A percentile compares a stretch with the other conserved stretches of the same genome.
These are phyloP conservation scores for Colletotrichum viniferum DNA, from an alignment of 2,329 filamentous ascomycete species.

Conservation along the genomic window DNA sequence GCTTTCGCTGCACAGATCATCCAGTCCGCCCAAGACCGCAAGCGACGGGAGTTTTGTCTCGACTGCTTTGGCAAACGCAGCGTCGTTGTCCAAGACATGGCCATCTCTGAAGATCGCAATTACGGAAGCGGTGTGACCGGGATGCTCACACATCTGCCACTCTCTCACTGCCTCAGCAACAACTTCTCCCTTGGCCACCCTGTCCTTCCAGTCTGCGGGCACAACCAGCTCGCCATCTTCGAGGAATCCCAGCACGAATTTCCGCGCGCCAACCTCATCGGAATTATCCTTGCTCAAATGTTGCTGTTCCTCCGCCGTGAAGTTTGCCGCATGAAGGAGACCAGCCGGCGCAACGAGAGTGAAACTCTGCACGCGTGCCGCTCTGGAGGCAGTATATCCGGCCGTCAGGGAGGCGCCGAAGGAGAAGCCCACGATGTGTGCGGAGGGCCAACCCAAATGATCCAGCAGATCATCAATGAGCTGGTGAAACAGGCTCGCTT, in stretches of 20 bases:
- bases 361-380: conserved; percentile 35
- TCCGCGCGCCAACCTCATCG: conserved; percentile 33
- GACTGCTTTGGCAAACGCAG: conserved; percentile 24
- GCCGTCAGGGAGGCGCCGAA: conserved; percentile 48
- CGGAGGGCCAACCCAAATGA: conserved; percentile 43
- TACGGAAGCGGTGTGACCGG: conserved; percentile 49
- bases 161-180: conserved; percentile 51
- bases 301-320: conserved; percentile 28
- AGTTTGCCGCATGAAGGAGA: conserved; percentile 32
- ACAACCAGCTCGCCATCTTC: conserved; percentile 47
- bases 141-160: conserved; percentile 52
- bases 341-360: conserved; percentile 53
- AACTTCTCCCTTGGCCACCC: conserved; percentile 43
- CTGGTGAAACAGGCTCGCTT: conserved; percentile 43
- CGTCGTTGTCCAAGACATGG: conserved; percentile 39
- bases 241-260: conserved; percentile 42
- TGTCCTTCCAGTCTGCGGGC: conserved; percentile 47
- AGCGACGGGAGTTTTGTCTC: conserved; percentile 13
- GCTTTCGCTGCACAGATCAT: conserved; percentile 23
- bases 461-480: conserved; percentile 43
- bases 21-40: conserved; percentile 28
- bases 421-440: conserved; percentile 53
- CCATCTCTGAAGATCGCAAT: conserved; percentile 51
- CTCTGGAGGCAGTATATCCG: conserved; percentile 37
- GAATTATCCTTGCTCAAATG: conserved; percentile 27